Conservation (phyloP, 2,329 filamentous ascomycete species). For the Trichoderma oligosporum region DNA sequence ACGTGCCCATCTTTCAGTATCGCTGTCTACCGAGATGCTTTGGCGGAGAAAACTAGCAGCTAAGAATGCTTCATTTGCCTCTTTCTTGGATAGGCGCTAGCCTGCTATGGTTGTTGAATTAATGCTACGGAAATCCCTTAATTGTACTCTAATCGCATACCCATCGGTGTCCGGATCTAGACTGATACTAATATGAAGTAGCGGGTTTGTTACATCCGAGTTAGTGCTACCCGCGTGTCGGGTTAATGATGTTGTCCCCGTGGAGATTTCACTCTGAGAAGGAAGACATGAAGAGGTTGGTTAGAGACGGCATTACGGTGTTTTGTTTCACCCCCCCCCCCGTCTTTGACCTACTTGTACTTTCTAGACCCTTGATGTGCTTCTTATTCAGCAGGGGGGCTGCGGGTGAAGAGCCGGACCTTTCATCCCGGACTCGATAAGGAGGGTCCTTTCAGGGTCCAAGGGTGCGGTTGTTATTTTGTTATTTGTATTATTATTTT, state of each 20-base stretch:
- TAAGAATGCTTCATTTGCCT: background rate
- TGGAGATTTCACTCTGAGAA: background rate
- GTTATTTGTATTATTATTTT: too few species aligned
- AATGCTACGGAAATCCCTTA: background rate
- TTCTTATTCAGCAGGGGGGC: background rate
- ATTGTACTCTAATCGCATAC: background rate
- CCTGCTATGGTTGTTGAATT: background rate
- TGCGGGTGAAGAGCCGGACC: constrained; percentile 1
- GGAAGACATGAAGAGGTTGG: background rate
- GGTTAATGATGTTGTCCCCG: background rate
- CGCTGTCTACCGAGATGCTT: background rate
- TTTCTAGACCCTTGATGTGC: background rate
- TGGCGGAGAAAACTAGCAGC: background rate
- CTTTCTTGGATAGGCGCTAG: background rate
- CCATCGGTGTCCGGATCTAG: background rate
- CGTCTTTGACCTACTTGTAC: background rate
- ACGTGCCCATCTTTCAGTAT: background rate
- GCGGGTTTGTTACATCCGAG: background rate
- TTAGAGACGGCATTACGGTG: background rate
- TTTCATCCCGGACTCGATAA: background rate
- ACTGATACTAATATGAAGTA: background rate
- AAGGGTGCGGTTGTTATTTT: background rate
- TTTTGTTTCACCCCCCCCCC: too few species aligned
- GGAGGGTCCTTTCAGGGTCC: background rate
- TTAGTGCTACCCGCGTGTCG: background rate